A percentile compares a stretch with the other conserved stretches of the same genome.
Evolutionary conservation across 495 filamentous ascomycete genomes (phyloP).

Genomic region (Rusavskia elegans): DNA sequence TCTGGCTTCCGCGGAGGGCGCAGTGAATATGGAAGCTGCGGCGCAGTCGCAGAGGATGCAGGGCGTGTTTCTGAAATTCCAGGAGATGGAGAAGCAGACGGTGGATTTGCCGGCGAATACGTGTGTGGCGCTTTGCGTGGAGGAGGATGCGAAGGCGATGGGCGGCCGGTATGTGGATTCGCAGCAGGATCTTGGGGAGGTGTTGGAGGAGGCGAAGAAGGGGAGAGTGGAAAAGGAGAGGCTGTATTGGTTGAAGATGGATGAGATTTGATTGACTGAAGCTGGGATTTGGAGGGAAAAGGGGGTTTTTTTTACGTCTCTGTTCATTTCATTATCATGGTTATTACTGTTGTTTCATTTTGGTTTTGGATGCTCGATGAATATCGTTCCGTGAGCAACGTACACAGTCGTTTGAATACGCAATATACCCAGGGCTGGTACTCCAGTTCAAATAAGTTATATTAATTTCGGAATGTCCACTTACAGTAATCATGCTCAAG

Average conservation of each 20-base stretch:
- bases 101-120: constrained; percentile 12
- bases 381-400: too few relatives aligned
- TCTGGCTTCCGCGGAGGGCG: constrained; percentile 2
- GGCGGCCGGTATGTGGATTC: constrained; percentile 15
- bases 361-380: too few relatives aligned
- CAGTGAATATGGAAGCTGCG: constrained; percentile 4
- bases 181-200: constrained; percentile 13
- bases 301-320: too few relatives aligned
- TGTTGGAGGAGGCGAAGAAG: constrained; percentile 9
- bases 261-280: not conserved
- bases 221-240: constrained; percentile 7
- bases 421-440: too few relatives aligned
- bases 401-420: too few relatives aligned
- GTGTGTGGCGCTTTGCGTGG: constrained; percentile 10
- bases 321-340: too few relatives aligned
- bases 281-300: too few relatives aligned
- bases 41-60: constrained; percentile 3
- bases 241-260: constrained; percentile 13
- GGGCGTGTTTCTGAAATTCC: constrained; percentile 4
- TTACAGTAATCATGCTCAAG: too few relatives aligned
- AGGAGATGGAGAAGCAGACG: constrained; percentile 8
- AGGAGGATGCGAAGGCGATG: constrained; percentile 10
- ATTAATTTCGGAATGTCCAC: too few relatives aligned
- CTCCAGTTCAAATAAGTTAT: too few relatives aligned
- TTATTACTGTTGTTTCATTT: too few relatives aligned